Base-by-base conservation (phyloP, 2,329 filamentous ascomycete species). In the Fusarium sp. region DNA sequence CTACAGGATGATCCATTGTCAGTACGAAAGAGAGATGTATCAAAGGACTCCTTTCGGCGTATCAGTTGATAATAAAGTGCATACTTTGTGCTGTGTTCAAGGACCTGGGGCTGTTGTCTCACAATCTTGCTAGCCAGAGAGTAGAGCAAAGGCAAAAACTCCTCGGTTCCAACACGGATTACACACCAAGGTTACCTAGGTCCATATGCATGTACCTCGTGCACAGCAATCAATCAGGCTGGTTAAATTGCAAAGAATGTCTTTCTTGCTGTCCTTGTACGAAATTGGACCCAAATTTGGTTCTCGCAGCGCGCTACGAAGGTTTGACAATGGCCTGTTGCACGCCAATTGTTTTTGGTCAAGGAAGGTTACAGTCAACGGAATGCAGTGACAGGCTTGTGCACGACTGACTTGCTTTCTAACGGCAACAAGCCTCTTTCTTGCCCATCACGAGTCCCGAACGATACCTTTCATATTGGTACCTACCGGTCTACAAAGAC, bases 381-480 rank as follows among this genome's bases (percentile, higher is more conserved):
- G 61, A 68, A 65, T 65, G 56, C 45, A 66, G 65, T 59, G 64
- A 63, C 51, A 62, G 54, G 45, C 46, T 58, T 56, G 69, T 56
- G 50, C 49, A 48, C 62, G 26, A 59, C 59, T 72, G 39, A 56
- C 63, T 56, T 59, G 44, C 58, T 64, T 62, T 60, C 56, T 40
- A 71, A 57, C 65, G 67, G 64, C 51, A 70, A 65, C 58, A 70
- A 63, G 69, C 68, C 50, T 62, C 65, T 64, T 56, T 62, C 65
- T 62, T 56, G 56, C 59, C 58, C 47, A 70, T 50, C 47, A 56
- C 43, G 58, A 43, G 54, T 37, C 53, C 51, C 65, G 54, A 33
- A 47, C 30, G 47, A 49, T 39, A 44, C 55, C 40, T 59, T 56
- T 47, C 46, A 44, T 51, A 52, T 43, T 46, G 54, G 56, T 58